These are phyloP conservation scores for Meyerozyma carpophila DNA, from an alignment of 1,139 yeast genomes.

Conservation along the genomic window DNA sequence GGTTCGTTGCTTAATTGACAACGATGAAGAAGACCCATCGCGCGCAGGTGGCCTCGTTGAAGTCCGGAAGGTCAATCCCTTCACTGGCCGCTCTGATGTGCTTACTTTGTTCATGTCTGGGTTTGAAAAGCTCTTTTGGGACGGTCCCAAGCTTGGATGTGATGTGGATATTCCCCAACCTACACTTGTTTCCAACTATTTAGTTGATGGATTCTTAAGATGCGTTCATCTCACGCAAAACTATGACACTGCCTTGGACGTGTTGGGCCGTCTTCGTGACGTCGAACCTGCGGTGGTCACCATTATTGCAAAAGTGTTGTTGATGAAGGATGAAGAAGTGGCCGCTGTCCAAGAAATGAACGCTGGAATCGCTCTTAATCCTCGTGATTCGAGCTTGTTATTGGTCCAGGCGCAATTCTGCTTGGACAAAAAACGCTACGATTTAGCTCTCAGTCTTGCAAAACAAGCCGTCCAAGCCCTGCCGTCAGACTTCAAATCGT, in stretches of 20 bases:
- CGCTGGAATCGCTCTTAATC: slow-evolving; percentile 50
- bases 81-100: slow-evolving; percentile 39
- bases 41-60: slow-evolving; percentile 50
- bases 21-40: slow-evolving; percentile 58
- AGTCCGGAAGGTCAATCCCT: slow-evolving; percentile 50
- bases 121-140: slow-evolving; percentile 59
- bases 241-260: slow-evolving; percentile 54
- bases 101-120: slow-evolving; percentile 53
- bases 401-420: slow-evolving; percentile 71
- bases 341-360: slow-evolving; percentile 68
- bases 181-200: slow-evolving; percentile 60
- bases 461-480: slow-evolving; percentile 71
- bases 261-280: slow-evolving; percentile 37
- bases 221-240: slow-evolving; percentile 62
- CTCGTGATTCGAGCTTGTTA: slow-evolving; percentile 58
- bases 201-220: slow-evolving; percentile 70
- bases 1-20: slow-evolving; percentile 64
- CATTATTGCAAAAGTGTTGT: slow-evolving; percentile 49
- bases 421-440: slow-evolving; percentile 56
- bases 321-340: slow-evolving; percentile 66
- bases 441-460: slow-evolving; percentile 71
- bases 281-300: slow-evolving; percentile 50
- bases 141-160: slow-evolving; percentile 64
- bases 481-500: slow-evolving; percentile 80
- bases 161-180: slow-evolving; percentile 67